Evolutionary conservation across 2,329 filamentous ascomycete species (phyloP), one percentile per base, ranked within the genome.

Genomic region (Xylaria sp.): DNA sequence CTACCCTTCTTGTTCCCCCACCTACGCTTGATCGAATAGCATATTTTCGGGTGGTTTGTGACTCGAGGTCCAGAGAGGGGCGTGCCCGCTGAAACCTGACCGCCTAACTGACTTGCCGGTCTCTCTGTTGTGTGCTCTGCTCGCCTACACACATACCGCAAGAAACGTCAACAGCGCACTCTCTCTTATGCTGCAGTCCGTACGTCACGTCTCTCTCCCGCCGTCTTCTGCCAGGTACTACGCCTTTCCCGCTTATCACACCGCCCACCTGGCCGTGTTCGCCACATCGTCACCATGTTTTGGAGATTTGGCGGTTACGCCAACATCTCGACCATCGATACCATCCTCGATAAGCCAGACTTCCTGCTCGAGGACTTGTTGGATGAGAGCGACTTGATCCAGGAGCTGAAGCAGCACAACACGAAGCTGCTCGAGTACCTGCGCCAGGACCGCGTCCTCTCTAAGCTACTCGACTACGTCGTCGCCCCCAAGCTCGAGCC

Each of bases 241-340:
- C 37, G 29, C 48, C 49, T 38, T 21, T 41, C 27, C 41, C 19
- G 43, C 40, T 17, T 13, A 15, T 27, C 21, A 25, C 29, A 15
- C 13, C 40, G 15, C n/a, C 49, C 19, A 25, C 17, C 48, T 15
- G 19, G 21, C 47, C 52, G 43, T 21, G 63, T 60, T 62, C 37
- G 66, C 66, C 63, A 64, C 67, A 44, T 48, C 64, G 64, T 63
- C 88, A 94, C 79, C 83, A 99, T 99, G 95, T 99, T 99, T 81
- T 99, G 95, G 95, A 90, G 94, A 81, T 99, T 98, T 85, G 94
- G 95, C 85, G 93, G 93, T 75, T 98, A 98, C 85, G 92, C 93
- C 84, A 96, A 92, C 85, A 90, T 97, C 80, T 97, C 94, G 73
- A 90, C 93, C 75, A 92, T 99, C 79, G 95, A 98, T 79, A 93